Base-by-base conservation (phyloP, 495 filamentous ascomycete genomes). In the Bathelium albidoporum region DNA sequence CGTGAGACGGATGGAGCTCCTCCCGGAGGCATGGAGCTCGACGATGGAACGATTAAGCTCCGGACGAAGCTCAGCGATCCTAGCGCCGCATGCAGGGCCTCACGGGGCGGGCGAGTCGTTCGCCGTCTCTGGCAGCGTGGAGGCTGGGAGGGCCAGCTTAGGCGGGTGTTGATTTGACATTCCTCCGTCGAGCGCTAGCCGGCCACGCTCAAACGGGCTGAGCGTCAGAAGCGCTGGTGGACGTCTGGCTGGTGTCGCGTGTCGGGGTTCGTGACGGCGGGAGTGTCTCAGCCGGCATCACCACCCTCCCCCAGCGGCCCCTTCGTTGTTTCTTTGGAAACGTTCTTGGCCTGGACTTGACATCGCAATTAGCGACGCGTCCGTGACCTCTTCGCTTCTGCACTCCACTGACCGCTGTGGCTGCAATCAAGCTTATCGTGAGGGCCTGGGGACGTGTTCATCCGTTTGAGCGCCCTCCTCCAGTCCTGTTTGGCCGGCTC, bases 41-140 rank as follows among this genome's bases (percentile, higher is more conserved):
- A 29, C 49, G 20, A 55, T 55, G 49, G 49, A 55, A 55, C 49
- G 49, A 55, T 55, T 55, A 55, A 55, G 49, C 49, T 55, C 49
- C 49, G 49, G 49, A 55, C 49, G 49, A 55, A 55, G 49, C 49
- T 55, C 49, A n/a, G 10, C 26, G 49, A 55, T 55, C 49, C 49
- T 55, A 2, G 49, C 49, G 49, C 49, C 22, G 24, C 49, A 55
- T 55, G 49, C 49, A 55, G 49, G 49, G 49, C 29, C n/a, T n/a
- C n/a, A n/a, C n/a, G n/a, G n/a, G n/a, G 49, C 24, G 49, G 49
- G 20, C 26, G 49, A 26, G 49, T 28, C 20, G 49, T 26, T 28
- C 49, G 20, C 49, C 22, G 22, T 29, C 20, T 55, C 29, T n/a
- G 49, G 22, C 26, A 7, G 16, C 22, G 22, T 24, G 20, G 49